A percentile compares a stretch with the other conserved stretches of the same genome.
These are phyloP conservation scores for Penicillium sp. DNA, from an alignment of 2,329 filamentous ascomycete genomes.

Conservation along the genomic window DNA sequence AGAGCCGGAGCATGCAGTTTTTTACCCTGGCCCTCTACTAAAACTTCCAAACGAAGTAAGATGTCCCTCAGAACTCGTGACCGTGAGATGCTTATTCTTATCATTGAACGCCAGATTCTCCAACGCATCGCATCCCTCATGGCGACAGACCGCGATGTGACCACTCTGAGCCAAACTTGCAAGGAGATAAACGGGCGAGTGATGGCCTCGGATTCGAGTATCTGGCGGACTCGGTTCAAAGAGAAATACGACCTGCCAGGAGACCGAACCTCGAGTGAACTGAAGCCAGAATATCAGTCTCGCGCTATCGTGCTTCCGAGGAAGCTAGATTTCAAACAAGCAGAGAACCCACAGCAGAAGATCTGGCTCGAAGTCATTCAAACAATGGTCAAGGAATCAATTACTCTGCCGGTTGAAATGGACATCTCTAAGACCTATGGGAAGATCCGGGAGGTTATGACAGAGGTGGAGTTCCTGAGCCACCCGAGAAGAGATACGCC, in stretches of 20 bases:
- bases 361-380: slow-evolving; percentile 32
- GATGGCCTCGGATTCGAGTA: slow-evolving; percentile 24
- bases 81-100: background rate
- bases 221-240: slow-evolving; percentile 36
- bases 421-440: slow-evolving; percentile 22
- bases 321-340: slow-evolving; percentile 25
- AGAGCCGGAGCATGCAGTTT: too few species aligned
- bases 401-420: slow-evolving; percentile 2
- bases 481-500: slow-evolving; percentile 17
- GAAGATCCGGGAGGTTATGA: slow-evolving; percentile 19
- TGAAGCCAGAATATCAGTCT: slow-evolving; percentile 34
- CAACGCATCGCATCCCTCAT: slow-evolving; percentile 31
- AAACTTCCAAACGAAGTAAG: slow-evolving; percentile 19
- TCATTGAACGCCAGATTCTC: slow-evolving; percentile 23
- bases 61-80: background rate
- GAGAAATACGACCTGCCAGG: slow-evolving; percentile 31
- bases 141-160: slow-evolving; percentile 30
- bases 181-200: slow-evolving; percentile 23
- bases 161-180: slow-evolving; percentile 28
- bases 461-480: slow-evolving; percentile 21
- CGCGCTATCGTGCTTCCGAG: slow-evolving; percentile 33
- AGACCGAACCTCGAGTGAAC: slow-evolving; percentile 18
- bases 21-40: slow-evolving; percentile 2
- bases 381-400: slow-evolving; percentile 28
- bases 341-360: slow-evolving; percentile 22